Conservation (phyloP, 2,329 filamentous ascomycete species). For the Hypoxylon sp. region DNA sequence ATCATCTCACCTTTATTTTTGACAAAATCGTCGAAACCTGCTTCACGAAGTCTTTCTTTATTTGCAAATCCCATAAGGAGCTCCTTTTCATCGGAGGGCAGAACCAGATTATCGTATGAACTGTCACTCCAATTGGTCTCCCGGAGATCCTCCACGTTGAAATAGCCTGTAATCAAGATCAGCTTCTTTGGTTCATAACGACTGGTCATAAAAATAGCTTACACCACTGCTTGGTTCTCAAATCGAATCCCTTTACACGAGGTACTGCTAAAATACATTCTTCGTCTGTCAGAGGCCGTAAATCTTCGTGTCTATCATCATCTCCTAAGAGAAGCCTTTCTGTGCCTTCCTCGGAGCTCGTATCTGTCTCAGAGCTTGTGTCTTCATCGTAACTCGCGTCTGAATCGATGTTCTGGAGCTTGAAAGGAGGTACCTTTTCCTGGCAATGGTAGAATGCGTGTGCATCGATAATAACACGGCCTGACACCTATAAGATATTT, state of each 20-base stretch:
- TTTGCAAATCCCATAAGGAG: not conserved
- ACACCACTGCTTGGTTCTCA: not conserved
- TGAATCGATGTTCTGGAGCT: not conserved
- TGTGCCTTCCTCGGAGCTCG: not conserved
- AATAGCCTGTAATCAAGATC: not conserved
- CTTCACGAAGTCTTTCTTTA: not conserved
- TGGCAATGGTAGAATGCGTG: constrained; percentile 2
- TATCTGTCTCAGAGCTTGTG: not conserved
- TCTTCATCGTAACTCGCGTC: not conserved
- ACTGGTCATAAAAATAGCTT: not conserved
- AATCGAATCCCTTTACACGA: constrained; percentile 1
- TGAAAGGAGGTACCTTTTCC: not conserved
- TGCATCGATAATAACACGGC: not conserved
- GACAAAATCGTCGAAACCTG: constrained; percentile 17
- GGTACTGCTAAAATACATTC: not conserved
- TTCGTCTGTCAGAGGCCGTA: not conserved
- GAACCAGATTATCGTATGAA: constrained; percentile 1
- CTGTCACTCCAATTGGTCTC: constrained; percentile 3
- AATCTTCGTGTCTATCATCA: constrained; percentile 1
- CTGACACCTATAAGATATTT: not conserved
- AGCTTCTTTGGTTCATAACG: not conserved
- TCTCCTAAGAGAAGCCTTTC: not conserved
- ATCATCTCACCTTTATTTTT: constrained; percentile 1
- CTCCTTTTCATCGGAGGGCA: constrained; percentile 1
- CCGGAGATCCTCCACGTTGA: constrained; percentile 2